A percentile compares a stretch with the other conserved stretches of the same genome.
phyloP scores from a whole-genome alignment of 345 rosid genomes.

The Moricandia arvensis region DNA sequence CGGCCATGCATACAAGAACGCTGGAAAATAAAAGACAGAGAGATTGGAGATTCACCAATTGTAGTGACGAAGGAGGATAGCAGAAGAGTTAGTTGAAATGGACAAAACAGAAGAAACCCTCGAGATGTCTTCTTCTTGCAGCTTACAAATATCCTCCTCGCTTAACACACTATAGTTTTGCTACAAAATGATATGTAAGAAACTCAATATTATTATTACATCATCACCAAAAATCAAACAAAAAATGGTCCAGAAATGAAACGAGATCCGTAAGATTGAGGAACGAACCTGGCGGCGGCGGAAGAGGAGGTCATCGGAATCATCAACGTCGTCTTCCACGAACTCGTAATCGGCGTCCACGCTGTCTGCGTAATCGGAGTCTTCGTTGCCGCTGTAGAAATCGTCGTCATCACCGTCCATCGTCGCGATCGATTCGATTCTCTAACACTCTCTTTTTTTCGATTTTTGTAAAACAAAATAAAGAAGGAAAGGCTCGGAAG shows the following conservation, averaged over 20 bases:
- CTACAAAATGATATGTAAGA: no score
- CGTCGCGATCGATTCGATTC: conserved; percentile 20
- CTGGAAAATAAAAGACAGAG: background rate
- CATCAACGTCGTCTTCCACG: conserved; percentile 70
- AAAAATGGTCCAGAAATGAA: background rate
- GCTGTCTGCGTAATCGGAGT: conserved; percentile 41
- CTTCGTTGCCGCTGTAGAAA: conserved; percentile 76
- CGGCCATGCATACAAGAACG: background rate
- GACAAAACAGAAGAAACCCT: conserved; percentile 67
- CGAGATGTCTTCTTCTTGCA: conserved; percentile 66
- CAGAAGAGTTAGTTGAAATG: conserved; percentile 52
- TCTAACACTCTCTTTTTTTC: background rate
- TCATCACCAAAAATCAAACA: background rate
- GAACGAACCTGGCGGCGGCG: conserved; percentile 57
- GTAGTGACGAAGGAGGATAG: conserved; percentile 58
- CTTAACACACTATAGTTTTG: conserved; percentile 58
- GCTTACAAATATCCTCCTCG: conserved; percentile 63
- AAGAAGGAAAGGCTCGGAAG: background rate
- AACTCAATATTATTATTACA: no score
- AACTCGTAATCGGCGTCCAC: conserved; percentile 69
- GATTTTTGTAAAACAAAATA: background rate
- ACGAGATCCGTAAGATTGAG: conserved; percentile 5
- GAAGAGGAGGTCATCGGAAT: conserved; percentile 60
- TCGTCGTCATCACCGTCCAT: conserved; percentile 65
- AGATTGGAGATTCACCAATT: conserved; percentile 49